These are phyloP conservation scores for Pestalotiopsis sp. DNA, from an alignment of 2,329 filamentous ascomycete species.

Conservation along the genomic window DNA sequence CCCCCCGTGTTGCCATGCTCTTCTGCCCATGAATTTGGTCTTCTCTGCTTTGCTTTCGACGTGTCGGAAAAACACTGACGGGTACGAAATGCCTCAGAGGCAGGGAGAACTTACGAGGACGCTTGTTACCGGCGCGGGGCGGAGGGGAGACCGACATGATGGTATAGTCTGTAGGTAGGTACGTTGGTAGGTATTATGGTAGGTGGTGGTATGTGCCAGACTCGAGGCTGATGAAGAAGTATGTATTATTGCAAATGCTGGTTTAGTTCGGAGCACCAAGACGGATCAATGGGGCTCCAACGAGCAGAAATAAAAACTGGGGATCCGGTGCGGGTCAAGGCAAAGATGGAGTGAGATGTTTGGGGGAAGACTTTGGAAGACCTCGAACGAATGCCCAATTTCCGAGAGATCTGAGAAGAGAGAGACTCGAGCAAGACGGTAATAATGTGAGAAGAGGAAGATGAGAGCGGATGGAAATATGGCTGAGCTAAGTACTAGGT, in stretches of 20 bases:
- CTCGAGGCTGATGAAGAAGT: no score
- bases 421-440: not conserved
- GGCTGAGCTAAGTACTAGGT: not conserved
- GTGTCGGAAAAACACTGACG: slow-evolving; percentile 10
- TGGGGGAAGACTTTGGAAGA: not conserved
- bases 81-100: not conserved
- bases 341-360: not conserved
- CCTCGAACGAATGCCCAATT: not conserved
- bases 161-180: not conserved
- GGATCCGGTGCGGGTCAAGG: not conserved
- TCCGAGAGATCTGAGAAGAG: not conserved
- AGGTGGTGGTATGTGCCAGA: not conserved
- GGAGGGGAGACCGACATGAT: slow-evolving; percentile 17
- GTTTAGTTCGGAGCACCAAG: not conserved
- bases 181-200: not conserved
- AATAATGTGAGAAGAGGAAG: not conserved
- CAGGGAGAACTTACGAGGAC: slow-evolving; percentile 30
- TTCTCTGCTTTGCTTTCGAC: not conserved
- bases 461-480: not conserved
- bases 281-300: not conserved
- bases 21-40: not conserved
- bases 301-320: not conserved
- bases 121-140: slow-evolving; percentile 29
- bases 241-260: no score
- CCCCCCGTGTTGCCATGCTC: not conserved